Base-by-base conservation (phyloP, 441 rosid species). In the Erodium chrysanthum region DNA sequence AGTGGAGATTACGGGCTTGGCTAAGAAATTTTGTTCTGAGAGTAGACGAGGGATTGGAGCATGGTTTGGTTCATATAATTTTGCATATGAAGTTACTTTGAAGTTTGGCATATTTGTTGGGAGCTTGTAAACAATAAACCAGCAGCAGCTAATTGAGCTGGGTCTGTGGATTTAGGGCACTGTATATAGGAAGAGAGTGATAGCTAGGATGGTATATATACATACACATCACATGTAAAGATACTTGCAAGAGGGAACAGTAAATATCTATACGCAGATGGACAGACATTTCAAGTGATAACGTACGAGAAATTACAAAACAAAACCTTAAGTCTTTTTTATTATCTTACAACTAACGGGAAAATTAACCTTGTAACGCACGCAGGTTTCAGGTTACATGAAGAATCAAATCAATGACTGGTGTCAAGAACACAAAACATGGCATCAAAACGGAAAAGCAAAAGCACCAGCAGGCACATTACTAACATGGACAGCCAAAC, bases 1-100 rank as follows among this genome's bases (percentile, higher is more conserved):
- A 35, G 6, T 7, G 68, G 70, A 11, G 8, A 29, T 40, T 88
- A 7, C 40, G 9, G 40, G 40, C 9, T 33, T 33, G 40, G 89
- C 86, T 79, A 72, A 78, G 80, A 84, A 91, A 83, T 90, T 90
- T 92, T 89, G 90, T 74, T 74, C 70, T 71, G 63, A 17, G 71
- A 71, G 74, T 74, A 67, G 62, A n/a, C 40, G 33, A 29, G 73
- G 72, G 76, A 74, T 71, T 74, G 76, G 65, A 75, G 76, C 73
- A 46, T 60, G 68, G 71, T 74, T 73, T 70, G 15, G n/a, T n/a
- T n/a, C 29, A 27, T 71, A 40, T 68, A 63, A 65, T 68, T 74
- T 75, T 74, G 70, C 66, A 37, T 75, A 71, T 72, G 62, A 74
- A 73, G 73, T 44, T 73, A n/a, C 25, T 33, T 69, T 61, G 42